Percentiles rank a stretch among this genome's conserved stretches.
Evolutionary conservation across 2,329 filamentous ascomycete species (phyloP).

Genomic region (Neopestalotiopsis sp.): DNA sequence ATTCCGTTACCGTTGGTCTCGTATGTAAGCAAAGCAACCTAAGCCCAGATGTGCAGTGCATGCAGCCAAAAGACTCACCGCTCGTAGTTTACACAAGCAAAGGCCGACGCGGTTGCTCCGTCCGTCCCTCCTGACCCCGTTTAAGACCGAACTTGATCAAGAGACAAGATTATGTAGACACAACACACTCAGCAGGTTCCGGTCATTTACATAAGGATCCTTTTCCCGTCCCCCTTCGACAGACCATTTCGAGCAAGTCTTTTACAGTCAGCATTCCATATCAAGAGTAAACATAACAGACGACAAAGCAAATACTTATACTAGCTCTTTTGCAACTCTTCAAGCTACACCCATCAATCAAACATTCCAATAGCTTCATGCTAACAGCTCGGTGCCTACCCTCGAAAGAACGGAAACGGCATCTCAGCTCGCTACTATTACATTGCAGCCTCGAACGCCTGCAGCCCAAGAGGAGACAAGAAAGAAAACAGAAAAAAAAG

Average conservation of each 20-base stretch:
- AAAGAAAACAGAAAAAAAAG: background rate
- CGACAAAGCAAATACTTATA: conserved; percentile 10
- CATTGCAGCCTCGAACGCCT: conserved; percentile 6
- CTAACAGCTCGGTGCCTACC: background rate
- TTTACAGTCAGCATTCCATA: background rate
- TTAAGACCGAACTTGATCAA: conserved; percentile 13
- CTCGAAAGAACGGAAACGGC: conserved; percentile 16
- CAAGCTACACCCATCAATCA: background rate
- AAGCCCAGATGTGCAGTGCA: background rate
- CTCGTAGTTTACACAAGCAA: conserved; percentile 14
- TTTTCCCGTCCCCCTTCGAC: conserved; percentile 7
- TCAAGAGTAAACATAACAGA: background rate
- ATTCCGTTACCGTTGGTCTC: background rate
- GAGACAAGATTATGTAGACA: background rate
- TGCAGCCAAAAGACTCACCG: conserved; percentile 13
- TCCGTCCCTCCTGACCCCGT: conserved; percentile 12
- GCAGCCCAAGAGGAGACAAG: conserved; percentile 1
- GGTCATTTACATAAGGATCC: conserved; percentile 19
- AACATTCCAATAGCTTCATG: conserved; percentile 13
- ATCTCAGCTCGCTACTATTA: conserved; percentile 7
- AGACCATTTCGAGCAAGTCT: background rate
- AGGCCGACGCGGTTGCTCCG: conserved; percentile 13
- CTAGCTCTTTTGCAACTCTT: background rate
- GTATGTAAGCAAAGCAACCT: background rate
- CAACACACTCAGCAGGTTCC: conserved; percentile 17